phyloP scores from a whole-genome alignment of 176 grass and related monocot species.

The Carex pumila region DNA sequence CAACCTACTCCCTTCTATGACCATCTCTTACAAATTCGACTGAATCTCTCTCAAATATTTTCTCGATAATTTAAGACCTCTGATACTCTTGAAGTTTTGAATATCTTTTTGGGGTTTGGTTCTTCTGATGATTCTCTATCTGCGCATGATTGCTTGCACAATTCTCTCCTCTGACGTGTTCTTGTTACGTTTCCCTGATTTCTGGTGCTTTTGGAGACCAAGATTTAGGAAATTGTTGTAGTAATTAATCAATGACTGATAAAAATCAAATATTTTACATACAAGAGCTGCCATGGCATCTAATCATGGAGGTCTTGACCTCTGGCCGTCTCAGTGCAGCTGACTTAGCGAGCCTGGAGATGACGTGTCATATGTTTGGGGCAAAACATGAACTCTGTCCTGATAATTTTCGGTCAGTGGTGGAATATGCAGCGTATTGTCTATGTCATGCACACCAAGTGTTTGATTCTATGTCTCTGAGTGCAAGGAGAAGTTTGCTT shows the following conservation, averaged over 20 bases:
- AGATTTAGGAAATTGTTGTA: slow-evolving; percentile 22
- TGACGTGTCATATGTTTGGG: slow-evolving; percentile 65
- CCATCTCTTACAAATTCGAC: not conserved
- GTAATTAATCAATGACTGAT: slow-evolving; percentile 11
- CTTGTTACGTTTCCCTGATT: slow-evolving; percentile 18
- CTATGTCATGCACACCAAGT: slow-evolving; percentile 44
- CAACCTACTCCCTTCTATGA: not conserved
- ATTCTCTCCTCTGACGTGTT: slow-evolving; percentile 24
- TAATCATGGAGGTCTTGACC: slow-evolving; percentile 77
- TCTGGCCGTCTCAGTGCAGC: slow-evolving; percentile 55
- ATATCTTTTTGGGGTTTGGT: not conserved
- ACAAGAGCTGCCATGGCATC: slow-evolving; percentile 79
- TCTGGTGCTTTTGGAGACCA: slow-evolving; percentile 19
- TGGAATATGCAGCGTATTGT: slow-evolving; percentile 64
- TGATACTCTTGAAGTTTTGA: not conserved
- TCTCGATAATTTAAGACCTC: not conserved
- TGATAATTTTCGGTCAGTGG: slow-evolving; percentile 40
- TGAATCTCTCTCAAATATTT: not conserved
- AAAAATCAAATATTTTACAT: slow-evolving; percentile 30
- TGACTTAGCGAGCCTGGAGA: slow-evolving; percentile 70
- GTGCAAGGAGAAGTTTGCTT: slow-evolving; percentile 40
- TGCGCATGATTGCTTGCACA: slow-evolving; percentile 24
- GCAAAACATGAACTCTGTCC: slow-evolving; percentile 1
- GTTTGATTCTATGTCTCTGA: slow-evolving; percentile 35
- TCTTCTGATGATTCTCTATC: slow-evolving; percentile 26